Base-by-base conservation (phyloP, 139 green algal genomes). In the Closterium sp. region DNA sequence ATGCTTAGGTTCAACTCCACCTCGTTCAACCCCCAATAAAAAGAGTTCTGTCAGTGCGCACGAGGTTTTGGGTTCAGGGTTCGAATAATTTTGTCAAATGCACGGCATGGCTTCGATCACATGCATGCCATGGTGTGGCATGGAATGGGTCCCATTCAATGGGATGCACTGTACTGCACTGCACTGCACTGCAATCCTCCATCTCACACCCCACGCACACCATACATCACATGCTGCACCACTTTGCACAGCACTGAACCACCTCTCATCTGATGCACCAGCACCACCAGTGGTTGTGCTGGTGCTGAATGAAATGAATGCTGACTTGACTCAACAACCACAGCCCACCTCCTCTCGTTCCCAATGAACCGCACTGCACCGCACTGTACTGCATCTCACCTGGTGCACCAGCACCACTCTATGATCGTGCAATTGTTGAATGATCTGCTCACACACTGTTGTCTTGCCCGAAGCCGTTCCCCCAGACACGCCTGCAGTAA, bases 231-330 rank as follows among this genome's bases (percentile, higher is more conserved):
- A 38, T 38, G 32, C 32, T 38, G 32, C n/a, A n/a, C n/a, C n/a
- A 3, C 32, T 38, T 38, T 27, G 13, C 50, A 73, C 13, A 1
- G 62, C 62, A 79, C 62, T 13, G 45, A 5, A 62, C 42, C 11
- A 22, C 62, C 0, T 79, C 50, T 73, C 50, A 73, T 3, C 50
- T 92, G 90, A 22, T 92, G 90, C 92, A 96, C 96, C 13, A 97
- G 90, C 27, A 98, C 97, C 22, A 99, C 97, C 97, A 97, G 70
- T 98, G 96, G 90, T 99, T 96, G 91, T 97, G 94, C 21, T 99
- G 95, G 13, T 97, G 95, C 91, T 99, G 97, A 85, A 98, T 98
- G 89, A 99, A 99, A 27, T 5, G 10, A 73, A 4, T 45, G 38
- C 38, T 45, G 38, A 45, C 0, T 3, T 27, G 50, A 21, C 13